Percentiles rank a stretch among this genome's conserved stretches.
phyloP scores from a whole-genome alignment of 1,139 yeast species.

The Geotrichum phurueaensis region DNA sequence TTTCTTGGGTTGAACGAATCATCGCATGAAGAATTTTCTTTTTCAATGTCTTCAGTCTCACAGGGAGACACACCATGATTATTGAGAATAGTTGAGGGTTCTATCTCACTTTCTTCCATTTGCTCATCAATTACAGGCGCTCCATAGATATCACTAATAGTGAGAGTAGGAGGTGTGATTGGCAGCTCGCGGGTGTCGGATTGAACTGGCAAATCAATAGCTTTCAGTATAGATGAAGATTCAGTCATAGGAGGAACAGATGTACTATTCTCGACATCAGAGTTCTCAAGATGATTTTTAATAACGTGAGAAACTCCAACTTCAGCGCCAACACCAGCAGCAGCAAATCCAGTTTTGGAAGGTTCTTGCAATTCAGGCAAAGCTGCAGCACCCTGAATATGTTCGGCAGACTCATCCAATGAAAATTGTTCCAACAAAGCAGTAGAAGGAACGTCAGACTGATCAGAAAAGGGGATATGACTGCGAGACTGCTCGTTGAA shows the following conservation, averaged over 20 bases:
- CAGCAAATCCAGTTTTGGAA: neutral
- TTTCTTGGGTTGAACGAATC: neutral
- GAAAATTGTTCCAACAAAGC: neutral
- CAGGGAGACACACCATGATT: neutral
- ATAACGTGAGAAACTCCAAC: neutral
- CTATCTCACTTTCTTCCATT: neutral
- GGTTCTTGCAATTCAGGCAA: neutral
- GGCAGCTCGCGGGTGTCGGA: neutral
- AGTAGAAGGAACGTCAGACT: neutral
- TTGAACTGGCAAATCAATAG: neutral
- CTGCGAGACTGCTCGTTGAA: neutral
- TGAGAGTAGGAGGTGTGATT: neutral
- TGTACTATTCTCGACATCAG: neutral
- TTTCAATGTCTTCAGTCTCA: neutral
- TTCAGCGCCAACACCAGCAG: neutral
- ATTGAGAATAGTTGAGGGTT: neutral
- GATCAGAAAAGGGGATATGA: neutral
- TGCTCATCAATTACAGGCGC: neutral
- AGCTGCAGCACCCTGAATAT: neutral
- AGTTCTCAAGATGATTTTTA: neutral
- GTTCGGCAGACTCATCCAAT: neutral
- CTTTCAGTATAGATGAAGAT: neutral
- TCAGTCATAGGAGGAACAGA: neutral
- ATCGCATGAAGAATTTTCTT: neutral
- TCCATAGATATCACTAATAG: neutral